A percentile compares a stretch with the other conserved stretches of the same genome.
Conservation (phyloP, 345 rosid species). For the Conringia planisiliqua region DNA sequence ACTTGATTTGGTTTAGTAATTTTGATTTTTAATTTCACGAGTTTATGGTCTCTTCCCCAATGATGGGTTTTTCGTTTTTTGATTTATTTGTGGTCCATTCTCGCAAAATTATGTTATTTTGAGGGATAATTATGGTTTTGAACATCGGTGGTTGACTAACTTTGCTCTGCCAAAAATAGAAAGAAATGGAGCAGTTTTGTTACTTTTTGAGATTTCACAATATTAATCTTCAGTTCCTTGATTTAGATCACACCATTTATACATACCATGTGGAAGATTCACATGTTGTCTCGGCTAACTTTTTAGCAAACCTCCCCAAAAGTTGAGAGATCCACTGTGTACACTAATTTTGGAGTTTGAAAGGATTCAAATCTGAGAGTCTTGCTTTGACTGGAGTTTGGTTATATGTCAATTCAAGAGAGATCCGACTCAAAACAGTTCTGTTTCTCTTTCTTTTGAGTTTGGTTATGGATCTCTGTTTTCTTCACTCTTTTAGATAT, state of each 20-base stretch:
- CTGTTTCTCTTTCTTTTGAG: slow-evolving; percentile 9
- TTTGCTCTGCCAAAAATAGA: slow-evolving; percentile 30
- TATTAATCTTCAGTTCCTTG: slow-evolving; percentile 8
- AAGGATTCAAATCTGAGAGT: slow-evolving; percentile 22
- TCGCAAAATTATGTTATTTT: slow-evolving; percentile 27
- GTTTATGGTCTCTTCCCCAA: slow-evolving; percentile 15
- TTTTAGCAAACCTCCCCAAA: neutral
- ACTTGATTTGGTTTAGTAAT: neutral
- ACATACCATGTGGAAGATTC: slow-evolving; percentile 6
- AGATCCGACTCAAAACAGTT: neutral
- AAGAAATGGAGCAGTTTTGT: neutral
- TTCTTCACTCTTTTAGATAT: neutral
- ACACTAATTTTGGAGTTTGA: neutral
- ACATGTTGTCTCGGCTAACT: neutral
- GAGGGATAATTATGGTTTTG: slow-evolving; percentile 34
- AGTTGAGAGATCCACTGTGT: slow-evolving; percentile 3
- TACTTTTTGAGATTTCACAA: slow-evolving; percentile 18
- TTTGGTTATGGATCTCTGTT: neutral
- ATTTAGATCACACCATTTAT: slow-evolving; percentile 15
- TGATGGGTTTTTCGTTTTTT: slow-evolving; percentile 4
- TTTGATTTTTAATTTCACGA: neutral
- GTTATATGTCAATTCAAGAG: slow-evolving; percentile 11
- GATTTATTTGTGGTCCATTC: slow-evolving; percentile 30
- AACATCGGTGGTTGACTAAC: slow-evolving; percentile 36
- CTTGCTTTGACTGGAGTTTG: slow-evolving; percentile 23